Base-by-base conservation (phyloP, 1,284 basidiomycete species). In the Pseudozyma thailandica region DNA sequence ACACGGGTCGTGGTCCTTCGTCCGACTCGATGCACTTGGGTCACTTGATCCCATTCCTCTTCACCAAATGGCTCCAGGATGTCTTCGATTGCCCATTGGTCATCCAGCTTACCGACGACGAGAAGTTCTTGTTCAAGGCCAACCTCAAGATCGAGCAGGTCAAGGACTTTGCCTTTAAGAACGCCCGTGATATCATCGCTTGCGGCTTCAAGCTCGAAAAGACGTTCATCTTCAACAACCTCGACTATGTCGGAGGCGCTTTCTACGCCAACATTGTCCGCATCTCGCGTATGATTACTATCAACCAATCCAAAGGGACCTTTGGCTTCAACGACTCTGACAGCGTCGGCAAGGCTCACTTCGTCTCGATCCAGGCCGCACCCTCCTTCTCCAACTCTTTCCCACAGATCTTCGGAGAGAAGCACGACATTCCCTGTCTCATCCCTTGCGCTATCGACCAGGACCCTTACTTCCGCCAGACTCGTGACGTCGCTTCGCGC, bases 361-460 rank as follows among this genome's bases (percentile, higher is more conserved):
- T 99, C 84, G 93, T 92, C 35, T 88, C 96, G n/a, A 89, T 99
- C 72, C 96, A 99, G 85, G 93, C 95, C 12, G 90, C 94, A 2
- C 94, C 96, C 0, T 92, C 94, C 18, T 98, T 99, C 87, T 94
- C 92, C 77, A 97, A 94, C 85, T 97, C 94, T 23, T 98, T 98
- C 87, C 95, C 96, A 10, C 93, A 98, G 74, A 98, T 99, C 79
- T 99, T 94, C 80, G 94, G 94, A 68, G 87, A 88, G 10, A 86
- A 86, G 51, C 88, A 89, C 62, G 91, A 94, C 84, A 89, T 98
- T 49, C 94, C 95, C 0, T 92, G 90, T 80, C 87, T 99, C 39
- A 98, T 98, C 77, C 96, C 96, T 2, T 98, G 95, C 82, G 96
- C 96, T 15, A 98, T 99, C 81, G 96, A 99, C 84, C 96, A 99